These are phyloP conservation scores for Blastocystis hominis DNA, from an alignment of 352 stramenopile genomes.

Conservation along the genomic window DNA sequence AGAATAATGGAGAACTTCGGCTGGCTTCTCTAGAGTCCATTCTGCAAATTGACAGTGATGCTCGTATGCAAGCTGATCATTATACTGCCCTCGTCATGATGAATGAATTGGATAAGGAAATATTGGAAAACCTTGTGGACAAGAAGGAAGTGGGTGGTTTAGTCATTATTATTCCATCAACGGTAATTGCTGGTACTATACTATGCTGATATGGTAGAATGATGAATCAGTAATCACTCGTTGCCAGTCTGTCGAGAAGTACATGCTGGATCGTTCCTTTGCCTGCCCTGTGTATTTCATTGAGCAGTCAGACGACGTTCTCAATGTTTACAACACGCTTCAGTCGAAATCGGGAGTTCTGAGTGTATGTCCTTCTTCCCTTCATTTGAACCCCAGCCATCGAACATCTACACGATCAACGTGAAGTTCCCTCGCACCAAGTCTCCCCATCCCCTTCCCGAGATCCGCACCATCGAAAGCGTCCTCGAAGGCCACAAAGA, in stretches of 20 bases:
- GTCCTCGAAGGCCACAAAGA: conserved; percentile 10
- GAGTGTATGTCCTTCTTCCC: too few relatives aligned
- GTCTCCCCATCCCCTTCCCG: background rate
- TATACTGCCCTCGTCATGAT: conserved; percentile 20
- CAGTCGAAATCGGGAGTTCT: background rate
- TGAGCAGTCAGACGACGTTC: background rate
- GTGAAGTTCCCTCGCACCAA: conserved; percentile 16
- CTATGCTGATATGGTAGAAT: background rate
- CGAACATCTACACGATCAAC: conserved; percentile 43
- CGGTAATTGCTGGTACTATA: background rate
- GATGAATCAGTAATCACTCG: background rate
- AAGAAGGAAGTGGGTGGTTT: background rate
- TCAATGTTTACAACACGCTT: background rate
- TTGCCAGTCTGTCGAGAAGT: background rate
- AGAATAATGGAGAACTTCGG: conserved; percentile 36
- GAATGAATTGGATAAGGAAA: background rate
- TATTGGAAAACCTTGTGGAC: background rate
- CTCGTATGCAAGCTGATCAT: background rate
- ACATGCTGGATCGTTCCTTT: background rate
- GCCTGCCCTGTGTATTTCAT: conserved; percentile 22
- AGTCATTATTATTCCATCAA: background rate
- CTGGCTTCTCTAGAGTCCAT: background rate
- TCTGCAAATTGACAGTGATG: background rate
- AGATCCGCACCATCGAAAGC: conserved; percentile 36
- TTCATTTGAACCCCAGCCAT: too few relatives aligned